Conservation (phyloP, 2,329 filamentous ascomycete species). For the Penicillium sp. region DNA sequence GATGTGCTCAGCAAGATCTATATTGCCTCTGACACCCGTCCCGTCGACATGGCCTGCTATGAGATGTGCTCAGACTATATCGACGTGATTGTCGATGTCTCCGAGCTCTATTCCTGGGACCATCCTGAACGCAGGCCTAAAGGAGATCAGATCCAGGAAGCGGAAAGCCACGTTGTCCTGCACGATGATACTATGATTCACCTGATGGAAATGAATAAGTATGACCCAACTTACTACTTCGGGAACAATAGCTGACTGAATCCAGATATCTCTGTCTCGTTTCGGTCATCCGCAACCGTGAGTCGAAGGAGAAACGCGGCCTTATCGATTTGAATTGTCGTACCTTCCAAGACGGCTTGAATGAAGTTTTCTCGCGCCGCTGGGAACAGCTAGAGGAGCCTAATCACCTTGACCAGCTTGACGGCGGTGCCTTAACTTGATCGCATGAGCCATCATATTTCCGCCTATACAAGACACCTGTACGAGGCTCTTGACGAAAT, state of each 20-base stretch:
- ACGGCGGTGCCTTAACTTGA: conserved; percentile 1
- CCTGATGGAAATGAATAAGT: conserved; percentile 67
- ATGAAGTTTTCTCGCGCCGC: conserved; percentile 59
- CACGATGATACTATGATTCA: conserved; percentile 65
- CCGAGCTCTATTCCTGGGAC: conserved; percentile 86
- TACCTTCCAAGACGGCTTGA: conserved; percentile 62
- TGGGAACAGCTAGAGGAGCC: conserved; percentile 43
- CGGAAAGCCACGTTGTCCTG: conserved; percentile 63
- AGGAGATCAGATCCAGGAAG: conserved; percentile 52
- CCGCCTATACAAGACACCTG: not conserved
- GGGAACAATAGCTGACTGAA: not conserved
- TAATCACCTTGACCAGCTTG: not conserved
- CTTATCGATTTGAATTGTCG: conserved; percentile 68
- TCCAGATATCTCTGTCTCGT: conserved; percentile 64
- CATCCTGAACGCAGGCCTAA: conserved; percentile 43
- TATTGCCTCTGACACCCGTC: conserved; percentile 91
- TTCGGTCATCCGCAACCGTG: conserved; percentile 65
- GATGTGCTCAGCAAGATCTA: conserved; percentile 98
- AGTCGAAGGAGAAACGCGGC: conserved; percentile 62
- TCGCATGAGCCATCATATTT: not conserved
- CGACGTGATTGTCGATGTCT: conserved; percentile 95
- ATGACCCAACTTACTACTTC: conserved; percentile 25
- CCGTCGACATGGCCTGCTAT: conserved; percentile 92
- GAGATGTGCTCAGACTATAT: conserved; percentile 99
- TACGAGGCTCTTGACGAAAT: not conserved